Evolutionary conservation across 257 asterid genomes (phyloP), one percentile per base, ranked within the genome.

Genomic region (Phtheirospermum japonicum): DNA sequence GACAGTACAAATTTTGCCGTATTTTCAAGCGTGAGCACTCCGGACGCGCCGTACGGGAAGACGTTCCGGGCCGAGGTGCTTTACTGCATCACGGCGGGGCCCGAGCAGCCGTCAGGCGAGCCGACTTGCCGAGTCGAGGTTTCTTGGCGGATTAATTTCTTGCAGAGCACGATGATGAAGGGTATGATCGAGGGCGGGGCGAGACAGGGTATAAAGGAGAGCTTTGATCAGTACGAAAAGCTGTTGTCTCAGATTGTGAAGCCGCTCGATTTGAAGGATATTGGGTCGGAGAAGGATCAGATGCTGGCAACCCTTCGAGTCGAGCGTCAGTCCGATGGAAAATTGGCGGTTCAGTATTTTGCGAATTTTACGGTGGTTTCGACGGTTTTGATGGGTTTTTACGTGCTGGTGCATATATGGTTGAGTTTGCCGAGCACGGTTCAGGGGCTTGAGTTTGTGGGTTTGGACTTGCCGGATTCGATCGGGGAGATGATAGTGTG

Each of bases 181-280:
- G 79, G 97, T 69, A 83, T 93, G 91, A 93, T 93, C 59, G 99
- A 93, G 74, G 76, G 79, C n/a, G 97, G 99, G 63, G 92, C 97
- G 4, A 81, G 80, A 14, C 96, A 93, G 66, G 97, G 97, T 61
- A 82, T 93, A 71, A 89, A 79, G 78, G 99, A 93, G 39, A 89
- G 90, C 76, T 85, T 89, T 70, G 97, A 85, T 28, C 87, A 82
- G 71, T 93, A 77, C 59, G 78, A 73, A 12, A 89, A 74, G 70
- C 20, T 89, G 69, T 60, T 93, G 30, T 77, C 95, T 68, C 91
- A 87, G 79, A 77, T 53, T 37, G 89, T 83, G 63, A 87, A 93
- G 77, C 94, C 86, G 13, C 94, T 90, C 48, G 94, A 93, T 40
- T 71, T 77, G 8, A 85, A 85, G 67, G 84, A 80, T 72, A 40